These are phyloP conservation scores for Pseudonitzschia delicatissima DNA, from an alignment of 108 stramenopile genomes.

Conservation along the genomic window DNA sequence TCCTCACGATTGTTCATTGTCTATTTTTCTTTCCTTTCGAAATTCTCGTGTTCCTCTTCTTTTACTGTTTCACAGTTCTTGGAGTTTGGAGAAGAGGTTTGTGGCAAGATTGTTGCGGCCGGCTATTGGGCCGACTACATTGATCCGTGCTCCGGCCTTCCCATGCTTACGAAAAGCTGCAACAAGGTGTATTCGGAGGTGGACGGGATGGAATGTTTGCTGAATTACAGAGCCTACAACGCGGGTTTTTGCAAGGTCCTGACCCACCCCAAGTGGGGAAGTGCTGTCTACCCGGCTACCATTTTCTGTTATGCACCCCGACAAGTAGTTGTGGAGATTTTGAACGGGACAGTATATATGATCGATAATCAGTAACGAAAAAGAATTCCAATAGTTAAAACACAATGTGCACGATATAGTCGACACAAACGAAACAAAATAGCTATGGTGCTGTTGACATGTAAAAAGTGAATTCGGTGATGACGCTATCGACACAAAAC, in stretches of 20 bases:
- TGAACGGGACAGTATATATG: too few relatives aligned
- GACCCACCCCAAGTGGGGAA: slow-evolving; percentile 94
- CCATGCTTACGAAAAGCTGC: slow-evolving; percentile 76
- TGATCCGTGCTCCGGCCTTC: slow-evolving; percentile 97
- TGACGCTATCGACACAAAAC: background rate
- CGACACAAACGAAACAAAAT: background rate
- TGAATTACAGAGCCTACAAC: slow-evolving; percentile 87
- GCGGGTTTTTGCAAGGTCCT: slow-evolving; percentile 96
- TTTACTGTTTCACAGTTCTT: slow-evolving; percentile 35
- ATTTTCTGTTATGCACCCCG: slow-evolving; percentile 84
- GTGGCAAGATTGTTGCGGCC: slow-evolving; percentile 42
- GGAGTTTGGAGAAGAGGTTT: slow-evolving; percentile 68
- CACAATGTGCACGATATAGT: background rate
- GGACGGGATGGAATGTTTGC: slow-evolving; percentile 88
- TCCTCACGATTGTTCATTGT: background rate
- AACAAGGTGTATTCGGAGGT: slow-evolving; percentile 91
- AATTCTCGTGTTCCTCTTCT: background rate
- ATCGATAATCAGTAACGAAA: too few relatives aligned
- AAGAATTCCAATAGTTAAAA: too few relatives aligned
- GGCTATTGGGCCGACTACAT: slow-evolving; percentile 95
- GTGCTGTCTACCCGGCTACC: slow-evolving; percentile 94
- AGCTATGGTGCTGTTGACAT: background rate
- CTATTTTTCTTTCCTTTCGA: background rate
- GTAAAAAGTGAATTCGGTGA: background rate
- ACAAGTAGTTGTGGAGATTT: slow-evolving; percentile 30